Evolutionary conservation across 2,329 filamentous ascomycete species (phyloP), one percentile per base, ranked within the genome.

Genomic region (Clathrospora elynae): DNA sequence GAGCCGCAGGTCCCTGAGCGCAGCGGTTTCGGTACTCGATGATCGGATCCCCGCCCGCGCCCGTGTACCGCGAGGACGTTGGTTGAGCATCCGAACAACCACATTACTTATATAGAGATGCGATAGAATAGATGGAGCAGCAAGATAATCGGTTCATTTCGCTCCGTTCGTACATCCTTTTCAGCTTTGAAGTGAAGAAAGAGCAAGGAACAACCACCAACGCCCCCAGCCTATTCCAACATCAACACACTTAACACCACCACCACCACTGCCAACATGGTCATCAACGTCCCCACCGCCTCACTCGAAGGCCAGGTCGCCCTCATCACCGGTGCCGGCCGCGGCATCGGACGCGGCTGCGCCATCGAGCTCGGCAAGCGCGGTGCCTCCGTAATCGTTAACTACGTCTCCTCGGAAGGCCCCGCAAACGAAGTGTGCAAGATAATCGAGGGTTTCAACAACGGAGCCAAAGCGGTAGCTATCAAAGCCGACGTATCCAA

Each of bases 351-450:
- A 25, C 73, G 75, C 37, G 83, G 83, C 38, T 85, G 85, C 38
- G 84, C 84, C 51, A 75, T 86, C 39, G 83, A 86, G 70, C 81
- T 87, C 26, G 84, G 79, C 64, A 77, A 78, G 63, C 82, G 83
- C 51, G 84, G 84, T 26, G 80, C 80, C 59, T 81, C 75, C 41
- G 75, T 88, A 37, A 75, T 87, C 17, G 78, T 88, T 65, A 88
- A 87, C 71, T 79, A 83, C 57, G 82, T 82, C 52, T 77, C 78
- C 52, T 78, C 78, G 62, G 71, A 75, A 52, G 66, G 68, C 25
- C 68, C 73, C 17, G 76, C 76, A 28, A 71, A 78, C 41, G 75
- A 78, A 61, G 76, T 79, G 30, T 63, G 63, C 64, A 61, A 71
- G 44, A 71, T 71, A 39, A 78, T 78, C 57, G 65, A 73, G 45